Conservation (phyloP, 2,329 filamentous ascomycete genomes). For the Venturia oleaginea region DNA sequence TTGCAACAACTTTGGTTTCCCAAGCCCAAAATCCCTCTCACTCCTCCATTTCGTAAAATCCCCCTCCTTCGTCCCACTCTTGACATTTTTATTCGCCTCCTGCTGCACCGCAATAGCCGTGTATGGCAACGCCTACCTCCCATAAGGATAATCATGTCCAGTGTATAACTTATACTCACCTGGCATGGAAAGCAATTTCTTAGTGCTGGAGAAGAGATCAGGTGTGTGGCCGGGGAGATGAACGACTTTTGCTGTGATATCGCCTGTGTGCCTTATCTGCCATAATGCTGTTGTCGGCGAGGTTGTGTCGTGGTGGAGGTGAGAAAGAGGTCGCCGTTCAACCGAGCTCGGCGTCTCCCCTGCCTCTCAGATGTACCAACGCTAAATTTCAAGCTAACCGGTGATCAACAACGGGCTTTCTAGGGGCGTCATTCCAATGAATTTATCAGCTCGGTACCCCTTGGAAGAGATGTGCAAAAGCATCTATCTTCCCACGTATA, state of each 20-base stretch:
- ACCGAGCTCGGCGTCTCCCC: neutral
- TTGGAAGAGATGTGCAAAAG: neutral
- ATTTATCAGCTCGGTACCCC: neutral
- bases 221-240: slow-evolving; percentile 51
- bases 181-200: slow-evolving; percentile 19
- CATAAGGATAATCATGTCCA: slow-evolving; percentile 24
- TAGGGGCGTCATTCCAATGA: neutral
- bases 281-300: neutral
- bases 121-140: slow-evolving; percentile 18
- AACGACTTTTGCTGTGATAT: slow-evolving; percentile 35
- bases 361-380: neutral
- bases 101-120: slow-evolving; percentile 24
- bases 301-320: neutral
- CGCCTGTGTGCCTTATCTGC: slow-evolving; percentile 31
- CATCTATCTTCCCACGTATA: neutral
- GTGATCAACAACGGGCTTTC: neutral
- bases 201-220: slow-evolving; percentile 22
- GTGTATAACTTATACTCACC: slow-evolving; percentile 19
- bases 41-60: slow-evolving; percentile 25
- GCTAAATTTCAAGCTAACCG: neutral
- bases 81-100: slow-evolving; percentile 25
- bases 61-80: slow-evolving; percentile 20
- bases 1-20: slow-evolving; percentile 24
- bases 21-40: slow-evolving; percentile 21
- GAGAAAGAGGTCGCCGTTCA: neutral